Conservation (phyloP, 768 basidiomycete genomes). For the Scleroderma citrinum region DNA sequence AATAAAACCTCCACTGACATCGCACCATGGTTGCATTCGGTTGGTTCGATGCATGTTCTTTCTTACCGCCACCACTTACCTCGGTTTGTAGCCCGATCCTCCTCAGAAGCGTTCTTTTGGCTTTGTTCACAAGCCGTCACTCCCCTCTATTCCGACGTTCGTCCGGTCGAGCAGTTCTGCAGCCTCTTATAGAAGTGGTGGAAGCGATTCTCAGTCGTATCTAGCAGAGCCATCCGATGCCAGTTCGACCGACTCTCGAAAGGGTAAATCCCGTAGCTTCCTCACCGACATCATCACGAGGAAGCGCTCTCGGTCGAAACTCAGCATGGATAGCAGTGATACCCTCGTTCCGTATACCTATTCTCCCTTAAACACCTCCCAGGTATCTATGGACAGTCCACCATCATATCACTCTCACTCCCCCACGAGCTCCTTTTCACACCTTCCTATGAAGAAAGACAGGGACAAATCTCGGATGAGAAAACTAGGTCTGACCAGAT, state of each 20-base stretch:
- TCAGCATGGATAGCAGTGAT: slow-evolving; percentile 29
- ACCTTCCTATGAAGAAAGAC: slow-evolving; percentile 22
- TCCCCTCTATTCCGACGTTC: slow-evolving; percentile 31
- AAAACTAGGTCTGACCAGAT: slow-evolving; percentile 18
- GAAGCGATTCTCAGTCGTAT: slow-evolving; percentile 25
- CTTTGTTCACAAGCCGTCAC: slow-evolving; percentile 27
- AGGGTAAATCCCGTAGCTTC: slow-evolving; percentile 39
- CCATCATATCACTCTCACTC: not conserved
- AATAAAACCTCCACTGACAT: slow-evolving; percentile 3
- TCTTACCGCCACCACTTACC: slow-evolving; percentile 7
- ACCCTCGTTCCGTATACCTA: slow-evolving; percentile 26
- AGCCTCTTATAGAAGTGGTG: slow-evolving; percentile 23
- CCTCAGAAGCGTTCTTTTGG: slow-evolving; percentile 17
- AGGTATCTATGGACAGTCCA: slow-evolving; percentile 17
- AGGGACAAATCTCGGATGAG: slow-evolving; percentile 18
- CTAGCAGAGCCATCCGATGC: slow-evolving; percentile 26
- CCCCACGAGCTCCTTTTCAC: slow-evolving; percentile 6
- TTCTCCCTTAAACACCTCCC: slow-evolving; percentile 35
- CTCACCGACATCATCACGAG: slow-evolving; percentile 39
- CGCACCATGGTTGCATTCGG: slow-evolving; percentile 8
- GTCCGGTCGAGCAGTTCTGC: slow-evolving; percentile 29
- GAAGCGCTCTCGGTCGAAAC: slow-evolving; percentile 35
- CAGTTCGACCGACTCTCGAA: slow-evolving; percentile 35
- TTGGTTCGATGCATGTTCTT: not conserved
- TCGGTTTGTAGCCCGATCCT: not conserved